Percentiles rank a stretch among this genome's conserved stretches.
These are phyloP conservation scores for Coemansia sp. DNA, from an alignment of 192 early-diverging fungal species.

Conservation along the genomic window DNA sequence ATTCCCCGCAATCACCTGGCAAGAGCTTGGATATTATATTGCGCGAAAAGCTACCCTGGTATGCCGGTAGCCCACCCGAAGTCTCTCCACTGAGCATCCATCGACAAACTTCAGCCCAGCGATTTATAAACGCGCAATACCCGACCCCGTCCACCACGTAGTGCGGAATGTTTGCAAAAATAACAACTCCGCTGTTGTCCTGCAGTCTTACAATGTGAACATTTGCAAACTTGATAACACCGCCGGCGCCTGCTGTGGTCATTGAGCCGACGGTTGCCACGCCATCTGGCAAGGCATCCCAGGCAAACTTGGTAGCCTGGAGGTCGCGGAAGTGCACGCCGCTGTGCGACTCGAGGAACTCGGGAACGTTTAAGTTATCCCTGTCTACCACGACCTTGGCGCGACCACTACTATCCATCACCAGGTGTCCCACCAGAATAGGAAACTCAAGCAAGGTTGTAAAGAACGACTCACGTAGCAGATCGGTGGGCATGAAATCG, in stretches of 20 bases:
- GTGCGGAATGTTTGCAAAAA: constrained; percentile 10
- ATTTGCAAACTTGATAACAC: not conserved
- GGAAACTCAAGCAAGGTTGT: not conserved
- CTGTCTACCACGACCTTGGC: constrained; percentile 5
- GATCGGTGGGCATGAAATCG: constrained; percentile 11
- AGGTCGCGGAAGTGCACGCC: not conserved
- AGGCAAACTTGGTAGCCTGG: not conserved
- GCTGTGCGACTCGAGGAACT: not conserved
- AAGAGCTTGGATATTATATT: not conserved
- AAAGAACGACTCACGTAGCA: constrained; percentile 4
- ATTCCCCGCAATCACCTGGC: not conserved
- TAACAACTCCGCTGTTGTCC: constrained; percentile 17
- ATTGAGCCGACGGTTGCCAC: not conserved
- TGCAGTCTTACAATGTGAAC: constrained; percentile 5
- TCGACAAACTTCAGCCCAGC: constrained; percentile 15
- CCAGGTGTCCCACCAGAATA: constrained; percentile 6
- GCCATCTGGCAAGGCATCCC: constrained; percentile 7
- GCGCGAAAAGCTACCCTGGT: not conserved
- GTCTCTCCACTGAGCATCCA: not conserved
- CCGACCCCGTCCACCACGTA: constrained; percentile 14
- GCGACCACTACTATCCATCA: not conserved
- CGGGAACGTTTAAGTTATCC: constrained; percentile 5
- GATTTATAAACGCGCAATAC: constrained; percentile 12
- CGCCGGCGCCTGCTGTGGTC: not conserved
- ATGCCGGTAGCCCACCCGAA: not conserved